Evolutionary conservation across 106 monocot genomes (phyloP), one percentile per base, ranked within the genome.

Genomic region (Vanilla planifolia): DNA sequence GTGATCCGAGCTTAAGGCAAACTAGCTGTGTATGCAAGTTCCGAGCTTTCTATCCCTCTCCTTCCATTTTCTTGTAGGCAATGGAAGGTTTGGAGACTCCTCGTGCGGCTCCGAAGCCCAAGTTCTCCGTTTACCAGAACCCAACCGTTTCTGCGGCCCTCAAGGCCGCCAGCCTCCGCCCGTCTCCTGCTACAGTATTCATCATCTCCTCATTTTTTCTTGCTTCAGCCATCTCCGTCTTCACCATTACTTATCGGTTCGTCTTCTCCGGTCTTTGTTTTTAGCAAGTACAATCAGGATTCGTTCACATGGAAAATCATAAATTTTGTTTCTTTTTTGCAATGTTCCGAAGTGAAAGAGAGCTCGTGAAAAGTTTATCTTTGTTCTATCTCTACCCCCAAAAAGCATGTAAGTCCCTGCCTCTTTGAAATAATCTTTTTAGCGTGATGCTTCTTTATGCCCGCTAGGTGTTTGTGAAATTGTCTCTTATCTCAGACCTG

Each of bases 111-210:
- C 63, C 58, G 51, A 89, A 86, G 69, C 62, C 83, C 51, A 86
- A 90, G 72, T 95, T 95, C 80, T 86, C 90, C 14, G 83, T 81
- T 10, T 90, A 90, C 72, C 89, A 86, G 70, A 92, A 92, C 58
- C 83, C 89, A 27, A 71, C 68, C 32, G 59, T 95, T 71, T 78
- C 95, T 44, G 82, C 86, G 0, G 86, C 83, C 22, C 86, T 83
- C 65, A 80, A 78, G 35, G 73, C 86, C 61, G 70, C 53, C 46
- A 90, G 89, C 47, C 75, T 75, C 68, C 80, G 76, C 28, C 95
- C 95, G 28, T 78, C 85, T 32, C 1, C 68, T 23, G 48, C 71
- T 62, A 25, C 77, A 20, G 68, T 86, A 61, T 50, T 90, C 48
- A n/a, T 83, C 65, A 44, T 89, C 71, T 48, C 56, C 60, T 44